Evolutionary conservation across 2,329 filamentous ascomycete species (phyloP), one percentile per base, ranked within the genome.

Genomic region (Calonectria pseudoturangicola): DNA sequence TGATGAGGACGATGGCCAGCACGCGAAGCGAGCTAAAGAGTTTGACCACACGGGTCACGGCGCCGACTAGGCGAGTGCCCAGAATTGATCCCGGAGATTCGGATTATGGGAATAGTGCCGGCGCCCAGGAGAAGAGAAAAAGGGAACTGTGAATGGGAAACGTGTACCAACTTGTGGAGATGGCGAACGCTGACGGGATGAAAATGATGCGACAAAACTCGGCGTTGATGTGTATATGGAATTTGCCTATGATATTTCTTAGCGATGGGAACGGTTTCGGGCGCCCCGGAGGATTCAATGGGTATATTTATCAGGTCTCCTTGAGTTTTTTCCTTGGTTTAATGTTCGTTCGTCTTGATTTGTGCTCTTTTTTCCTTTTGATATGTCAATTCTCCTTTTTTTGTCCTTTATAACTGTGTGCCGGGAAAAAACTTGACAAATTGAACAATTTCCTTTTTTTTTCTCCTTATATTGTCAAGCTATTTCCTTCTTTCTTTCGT

Each of bases 221-320:
- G 36, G 58, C 58, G 36, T 62, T 62, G 58, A 62, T 21, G 27
- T 45, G 58, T 62, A 43, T 30, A 30, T 28, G 58, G 39, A 28
- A 43, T 62, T 58, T 58, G 30, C 10, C 54, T 62, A 13, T 45
- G 27, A 62, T 62, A 62, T 45, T 45, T 62, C 8, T 45, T 62
- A 62, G 58, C 58, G 58, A 62, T 62, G 8, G 16, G 58, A n/a
- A 36, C 41, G 27, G 10, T 62, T 62, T 45, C 39, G 21, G 58
- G 58, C 39, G 27, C 58, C 39, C 36, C 15, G 39, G 36, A 5
- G 21, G 39, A 62, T 36, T 10, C 21, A 28, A 45, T 43, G n/a
- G 39, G 15, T 60, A 60, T 60, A 33, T 30, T 51, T 51, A 33
- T 54, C 8, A 18, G 15, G n/a, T 60, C 54, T 41, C 54, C 21